Evolutionary conservation across 1,284 basidiomycete species (phyloP), one percentile per base, ranked within the genome.

Genomic region (Moesziomyces sp.): DNA sequence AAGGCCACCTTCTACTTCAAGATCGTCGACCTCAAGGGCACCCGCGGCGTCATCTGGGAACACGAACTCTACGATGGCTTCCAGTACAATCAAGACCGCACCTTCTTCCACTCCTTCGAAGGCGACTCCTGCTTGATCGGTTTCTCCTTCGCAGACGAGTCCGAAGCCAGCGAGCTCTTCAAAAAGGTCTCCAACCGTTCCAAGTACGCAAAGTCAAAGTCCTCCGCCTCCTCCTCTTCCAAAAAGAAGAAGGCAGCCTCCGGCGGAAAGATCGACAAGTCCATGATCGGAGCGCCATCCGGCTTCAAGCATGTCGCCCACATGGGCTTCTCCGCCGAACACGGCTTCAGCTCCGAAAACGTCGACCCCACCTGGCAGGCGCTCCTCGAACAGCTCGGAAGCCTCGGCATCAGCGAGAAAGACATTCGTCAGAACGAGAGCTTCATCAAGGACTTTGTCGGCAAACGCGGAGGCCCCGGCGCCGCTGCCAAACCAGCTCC

Each of bases 341-440:
- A 90, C 43, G 94, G 94, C 5, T 97, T 94, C 84, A 91, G 90
- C 0, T 92, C 91, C 1, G 88, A 88, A 38, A 92, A 93, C 65
- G 92, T 97, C n/a, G 96, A 98, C 85, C 90, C 93, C 4, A 93
- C 91, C 9, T 99, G 96, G 96, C 88, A 90, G 61, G 87, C 90
- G 0, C 86, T 98, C 58, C 87, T 98, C 3, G 88, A 87, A 24
- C 88, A 90, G 76, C 87, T 98, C 5, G 88, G 91, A 66, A 86
- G 86, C 34, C 88, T 89, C 40, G 94, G 94, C 58, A 88, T 89
- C 46, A 79, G 75, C 30, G 74, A 84, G 54, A 74, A 76, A 38
- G 85, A 91, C 44, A 89, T 93, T 44, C 86, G 87, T 75, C 87
- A 91, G 68, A 92, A 97, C 83, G 90, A 92, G 87, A 91, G 92